Evolutionary conservation across 371 early-diverging fungal species (phyloP).

Genomic region (Funneliformis caledonium): DNA sequence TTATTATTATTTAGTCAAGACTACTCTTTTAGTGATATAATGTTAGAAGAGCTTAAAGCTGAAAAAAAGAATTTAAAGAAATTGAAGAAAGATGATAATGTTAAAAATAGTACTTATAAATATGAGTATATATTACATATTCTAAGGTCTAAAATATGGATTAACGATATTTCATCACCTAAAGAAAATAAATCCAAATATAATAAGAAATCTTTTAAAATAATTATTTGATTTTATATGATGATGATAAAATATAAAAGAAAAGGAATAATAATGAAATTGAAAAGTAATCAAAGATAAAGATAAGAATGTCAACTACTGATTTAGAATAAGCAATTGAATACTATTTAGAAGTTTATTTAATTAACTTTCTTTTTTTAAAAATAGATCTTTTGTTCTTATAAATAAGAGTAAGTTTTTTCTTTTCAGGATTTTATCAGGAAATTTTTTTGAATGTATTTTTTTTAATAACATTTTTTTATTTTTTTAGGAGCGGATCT

Average conservation of each 20-base stretch:
- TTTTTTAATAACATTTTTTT: too few species aligned
- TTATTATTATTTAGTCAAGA: not conserved
- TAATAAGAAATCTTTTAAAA: not conserved
- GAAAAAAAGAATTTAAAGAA: not conserved
- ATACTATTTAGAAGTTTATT: not conserved
- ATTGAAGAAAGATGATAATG: not conserved
- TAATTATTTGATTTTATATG: not conserved
- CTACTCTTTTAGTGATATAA: not conserved
- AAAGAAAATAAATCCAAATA: not conserved
- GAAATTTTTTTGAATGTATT: too few species aligned
- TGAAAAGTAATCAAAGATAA: not conserved
- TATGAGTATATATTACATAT: slow-evolving; percentile 1
- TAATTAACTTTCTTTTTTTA: too few species aligned
- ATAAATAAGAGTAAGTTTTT: too few species aligned
- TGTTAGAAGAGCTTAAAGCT: not conserved
- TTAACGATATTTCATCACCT: not conserved
- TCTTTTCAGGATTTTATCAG: too few species aligned
- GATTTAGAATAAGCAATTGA: slow-evolving; percentile 10
- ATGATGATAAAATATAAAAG: not conserved
- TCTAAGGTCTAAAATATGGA: not conserved
- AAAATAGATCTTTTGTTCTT: too few species aligned
- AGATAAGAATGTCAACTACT: not conserved
- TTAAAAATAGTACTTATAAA: not conserved
- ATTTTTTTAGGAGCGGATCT: too few species aligned
- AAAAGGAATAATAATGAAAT: too few species aligned